A percentile compares a stretch with the other conserved stretches of the same genome.
Evolutionary conservation across 1,284 basidiomycete genomes (phyloP).

Genomic region (Rhodofomes roseus): DNA sequence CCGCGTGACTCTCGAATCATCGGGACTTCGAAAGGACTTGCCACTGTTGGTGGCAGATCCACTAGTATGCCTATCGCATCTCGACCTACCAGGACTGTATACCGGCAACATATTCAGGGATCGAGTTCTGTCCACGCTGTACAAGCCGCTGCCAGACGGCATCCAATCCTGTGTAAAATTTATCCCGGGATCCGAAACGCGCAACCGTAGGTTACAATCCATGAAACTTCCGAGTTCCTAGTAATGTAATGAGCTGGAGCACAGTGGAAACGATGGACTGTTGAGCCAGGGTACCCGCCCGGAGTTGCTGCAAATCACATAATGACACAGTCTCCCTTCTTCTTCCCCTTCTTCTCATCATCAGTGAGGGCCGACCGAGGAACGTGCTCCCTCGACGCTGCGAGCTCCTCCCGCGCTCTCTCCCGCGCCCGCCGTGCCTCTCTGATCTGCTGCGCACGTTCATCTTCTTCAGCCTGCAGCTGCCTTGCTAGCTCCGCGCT

Average conservation of each 20-base stretch:
- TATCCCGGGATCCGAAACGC: no score
- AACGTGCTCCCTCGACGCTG: conserved; percentile 11
- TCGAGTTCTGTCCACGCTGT: no score
- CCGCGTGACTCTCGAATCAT: no score
- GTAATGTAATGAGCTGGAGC: background rate
- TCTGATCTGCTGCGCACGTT: conserved; percentile 34
- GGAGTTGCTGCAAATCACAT: conserved; percentile 41
- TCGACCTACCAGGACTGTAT: no score
- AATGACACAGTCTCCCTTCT: conserved; percentile 58
- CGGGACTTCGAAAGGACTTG: no score
- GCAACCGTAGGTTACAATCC: no score
- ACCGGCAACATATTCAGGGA: no score
- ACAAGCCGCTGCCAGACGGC: no score
- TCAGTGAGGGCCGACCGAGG: conserved; percentile 4
- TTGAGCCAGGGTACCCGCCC: background rate
- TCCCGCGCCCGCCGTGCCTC: conserved; percentile 36
- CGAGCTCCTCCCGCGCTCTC: conserved; percentile 25
- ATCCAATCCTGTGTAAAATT: no score
- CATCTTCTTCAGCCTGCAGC: conserved; percentile 74
- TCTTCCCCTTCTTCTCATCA: conserved; percentile 30
- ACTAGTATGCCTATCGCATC: no score
- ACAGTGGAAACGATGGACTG: background rate
- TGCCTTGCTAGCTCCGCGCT: conserved; percentile 65
- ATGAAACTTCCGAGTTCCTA: no score
- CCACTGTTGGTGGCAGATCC: no score